phyloP scores from a whole-genome alignment of 148 eudicot genomes.

The Camellia japonica region DNA sequence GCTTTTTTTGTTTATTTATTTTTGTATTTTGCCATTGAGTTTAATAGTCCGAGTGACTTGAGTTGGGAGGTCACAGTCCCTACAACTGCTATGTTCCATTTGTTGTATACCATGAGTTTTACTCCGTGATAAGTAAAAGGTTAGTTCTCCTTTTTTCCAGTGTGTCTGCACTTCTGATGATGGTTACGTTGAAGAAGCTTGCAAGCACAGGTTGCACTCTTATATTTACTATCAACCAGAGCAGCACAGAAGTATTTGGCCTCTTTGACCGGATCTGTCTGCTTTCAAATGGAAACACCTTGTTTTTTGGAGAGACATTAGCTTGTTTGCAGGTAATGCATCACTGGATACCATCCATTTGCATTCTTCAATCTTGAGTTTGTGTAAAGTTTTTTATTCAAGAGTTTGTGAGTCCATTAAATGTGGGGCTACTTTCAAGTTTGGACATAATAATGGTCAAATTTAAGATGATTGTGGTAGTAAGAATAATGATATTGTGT shows the following conservation, averaged over 20 bases:
- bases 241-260: constrained; percentile 99
- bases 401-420: constrained; percentile 4
- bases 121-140: constrained; percentile 10
- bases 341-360: neutral
- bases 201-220: constrained; percentile 96
- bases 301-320: constrained; percentile 93
- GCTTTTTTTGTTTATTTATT: neutral
- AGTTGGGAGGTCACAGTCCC: constrained; percentile 5
- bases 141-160: constrained; percentile 36
- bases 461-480: neutral
- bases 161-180: constrained; percentile 97
- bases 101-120: constrained; percentile 1
- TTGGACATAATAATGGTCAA: neutral
- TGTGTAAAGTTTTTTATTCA: neutral
- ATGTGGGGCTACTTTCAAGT: neutral
- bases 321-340: constrained; percentile 91
- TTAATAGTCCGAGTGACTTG: neutral
- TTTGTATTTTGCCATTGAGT: neutral
- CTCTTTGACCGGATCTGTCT: constrained; percentile 95
- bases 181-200: constrained; percentile 97
- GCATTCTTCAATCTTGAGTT: neutral
- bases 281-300: constrained; percentile 92
- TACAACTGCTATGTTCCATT: neutral
- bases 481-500: neutral
- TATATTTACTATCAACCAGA: constrained; percentile 84